phyloP scores from a whole-genome alignment of 306 rosid genomes.

The Crotalaria pallida region DNA sequence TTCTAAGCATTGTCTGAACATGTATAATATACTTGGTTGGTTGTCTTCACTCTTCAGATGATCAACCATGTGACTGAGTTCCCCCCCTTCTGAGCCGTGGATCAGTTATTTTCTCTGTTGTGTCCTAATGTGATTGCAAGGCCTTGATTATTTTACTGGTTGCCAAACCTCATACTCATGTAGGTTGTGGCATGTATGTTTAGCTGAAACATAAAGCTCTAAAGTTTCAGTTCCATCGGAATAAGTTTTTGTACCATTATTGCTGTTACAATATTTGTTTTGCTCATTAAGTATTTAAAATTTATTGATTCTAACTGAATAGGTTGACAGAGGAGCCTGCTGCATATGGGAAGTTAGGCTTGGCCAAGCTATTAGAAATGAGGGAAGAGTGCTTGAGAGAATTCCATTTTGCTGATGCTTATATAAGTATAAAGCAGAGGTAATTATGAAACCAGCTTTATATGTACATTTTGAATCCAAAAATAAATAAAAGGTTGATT shows the following conservation, averaged over 20 bases:
- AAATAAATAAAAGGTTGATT: not conserved
- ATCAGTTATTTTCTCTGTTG: not conserved
- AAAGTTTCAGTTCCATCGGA: slow-evolving; percentile 11
- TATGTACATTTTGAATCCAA: not conserved
- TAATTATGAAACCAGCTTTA: slow-evolving; percentile 7
- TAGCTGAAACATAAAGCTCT: not conserved
- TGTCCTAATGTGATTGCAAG: not conserved
- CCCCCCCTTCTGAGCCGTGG: not conserved
- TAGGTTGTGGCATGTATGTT: not conserved
- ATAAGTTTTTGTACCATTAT: not conserved
- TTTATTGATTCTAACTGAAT: slow-evolving; percentile 4
- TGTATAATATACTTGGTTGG: not conserved
- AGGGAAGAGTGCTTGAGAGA: slow-evolving; percentile 94
- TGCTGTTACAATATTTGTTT: not conserved
- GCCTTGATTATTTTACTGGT: not conserved
- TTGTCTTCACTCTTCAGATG: not conserved
- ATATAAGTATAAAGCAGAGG: slow-evolving; percentile 85
- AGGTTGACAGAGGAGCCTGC: slow-evolving; percentile 92
- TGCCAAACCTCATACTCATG: not conserved
- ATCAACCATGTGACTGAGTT: not conserved
- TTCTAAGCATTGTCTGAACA: not conserved
- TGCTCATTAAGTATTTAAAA: not conserved
- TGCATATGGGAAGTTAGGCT: slow-evolving; percentile 77
- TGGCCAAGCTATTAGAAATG: slow-evolving; percentile 80
- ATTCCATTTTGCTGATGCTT: slow-evolving; percentile 78